These are phyloP conservation scores for Coniferiporia weirii DNA, from an alignment of 1,284 basidiomycete genomes.

Conservation along the genomic window DNA sequence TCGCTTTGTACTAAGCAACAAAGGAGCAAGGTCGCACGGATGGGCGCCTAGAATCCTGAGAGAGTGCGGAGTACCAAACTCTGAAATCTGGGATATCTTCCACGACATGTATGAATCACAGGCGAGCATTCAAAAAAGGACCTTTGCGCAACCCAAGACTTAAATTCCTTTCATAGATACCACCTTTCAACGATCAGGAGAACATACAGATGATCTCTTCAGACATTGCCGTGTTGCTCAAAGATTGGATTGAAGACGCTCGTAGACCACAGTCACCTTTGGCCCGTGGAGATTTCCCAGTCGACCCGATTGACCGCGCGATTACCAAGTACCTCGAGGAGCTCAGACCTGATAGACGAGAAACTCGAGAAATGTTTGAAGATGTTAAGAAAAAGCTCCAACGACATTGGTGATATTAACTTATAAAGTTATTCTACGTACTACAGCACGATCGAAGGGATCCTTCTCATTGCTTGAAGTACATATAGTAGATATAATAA, in stretches of 20 bases:
- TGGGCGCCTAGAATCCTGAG: constrained; percentile 78
- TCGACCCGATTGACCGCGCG: constrained; percentile 61
- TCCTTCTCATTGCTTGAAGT: no score
- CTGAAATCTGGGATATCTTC: constrained; percentile 78
- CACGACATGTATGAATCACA: constrained; percentile 86
- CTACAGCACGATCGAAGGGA: no score
- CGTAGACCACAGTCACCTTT: constrained; percentile 57
- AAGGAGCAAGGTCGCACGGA: constrained; percentile 55
- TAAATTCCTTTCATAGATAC: constrained; percentile 44
- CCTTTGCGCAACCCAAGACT: background rate
- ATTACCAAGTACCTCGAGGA: constrained; percentile 69
- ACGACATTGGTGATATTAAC: constrained; percentile 47
- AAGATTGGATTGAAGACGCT: constrained; percentile 73
- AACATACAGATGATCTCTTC: constrained; percentile 74
- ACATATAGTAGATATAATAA: no score
- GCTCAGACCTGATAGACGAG: constrained; percentile 49
- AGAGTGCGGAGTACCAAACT: constrained; percentile 71
- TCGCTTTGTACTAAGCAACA: constrained; percentile 61
- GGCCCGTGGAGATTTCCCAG: constrained; percentile 62
- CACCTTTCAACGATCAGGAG: constrained; percentile 75
- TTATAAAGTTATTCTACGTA: no score
- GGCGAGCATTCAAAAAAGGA: constrained; percentile 38
- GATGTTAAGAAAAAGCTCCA: constrained; percentile 61
- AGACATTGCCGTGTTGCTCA: constrained; percentile 70
- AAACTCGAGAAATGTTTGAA: constrained; percentile 62